Base-by-base conservation (phyloP, 2,329 filamentous ascomycete genomes). In the Setomelanomma holmii region DNA sequence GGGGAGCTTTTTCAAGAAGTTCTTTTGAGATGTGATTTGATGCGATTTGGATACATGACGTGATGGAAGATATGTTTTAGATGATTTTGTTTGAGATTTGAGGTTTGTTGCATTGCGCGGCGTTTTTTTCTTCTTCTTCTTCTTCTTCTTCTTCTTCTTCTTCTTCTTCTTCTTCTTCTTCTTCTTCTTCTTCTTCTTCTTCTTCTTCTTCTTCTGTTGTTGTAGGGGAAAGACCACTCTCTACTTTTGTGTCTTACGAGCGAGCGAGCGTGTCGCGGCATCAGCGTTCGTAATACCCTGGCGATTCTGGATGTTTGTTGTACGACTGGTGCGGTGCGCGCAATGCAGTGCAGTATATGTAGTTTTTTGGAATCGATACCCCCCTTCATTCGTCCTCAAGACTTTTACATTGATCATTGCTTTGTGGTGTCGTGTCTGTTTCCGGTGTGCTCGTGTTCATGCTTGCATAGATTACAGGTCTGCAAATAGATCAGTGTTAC, bases 1-100 rank as follows among this genome's bases (percentile, higher is more conserved):
- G 50, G 71, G 70, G 10, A 78, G 77, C 55, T 79, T 77, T 77
- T 74, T 80, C 30, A 79, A 80, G 75, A 80, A 79, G 72, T 75
- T 80, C 11, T 60, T 68, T 34, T 68, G n/a, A 53, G 46, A 38
- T 19, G 19, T 34, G 23, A 34, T 40, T 16, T 38, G 16, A 23
- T n/a, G 33, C 19, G 24, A 22, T 8, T 35, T 40, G 38, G 35
- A 23, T 6, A 23, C 19, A 11, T 46, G n/a, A 19, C 30, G 17
- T 44, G 16, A 41, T n/a, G 42, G 34, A 30, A 30, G 3, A 36
- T 36, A n/a, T 3, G 11, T 36, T 36, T 36, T 36, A 27, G 30
- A 44, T 16, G 40, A 43, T 4, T 20, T 40, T 40, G 38, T 40
- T 20, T 40, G 38, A 7, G 12, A 27, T 3, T 30, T 30, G 11